A percentile compares a stretch with the other conserved stretches of the same genome.
Conservation (phyloP, 495 filamentous ascomycete species). For the Hyphodiscus hymeniophilus region DNA sequence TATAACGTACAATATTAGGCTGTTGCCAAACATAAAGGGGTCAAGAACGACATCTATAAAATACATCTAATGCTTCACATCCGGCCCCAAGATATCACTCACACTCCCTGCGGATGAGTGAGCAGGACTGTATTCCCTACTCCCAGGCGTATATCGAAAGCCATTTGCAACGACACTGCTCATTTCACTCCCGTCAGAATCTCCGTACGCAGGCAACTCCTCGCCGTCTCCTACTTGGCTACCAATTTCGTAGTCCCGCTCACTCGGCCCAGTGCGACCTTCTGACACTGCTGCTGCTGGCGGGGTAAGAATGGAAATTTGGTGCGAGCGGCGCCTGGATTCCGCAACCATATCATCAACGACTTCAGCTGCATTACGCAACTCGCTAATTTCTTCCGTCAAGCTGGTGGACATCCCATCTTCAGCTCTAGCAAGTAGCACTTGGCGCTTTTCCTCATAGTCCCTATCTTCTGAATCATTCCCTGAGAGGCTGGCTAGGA, state of each 20-base stretch:
- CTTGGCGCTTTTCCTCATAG: slow-evolving; percentile 18
- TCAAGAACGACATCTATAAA: background rate
- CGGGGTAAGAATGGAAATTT: background rate
- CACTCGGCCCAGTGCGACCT: background rate
- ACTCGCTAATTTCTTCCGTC: slow-evolving; percentile 37
- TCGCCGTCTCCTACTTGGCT: slow-evolving; percentile 24
- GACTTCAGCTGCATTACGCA: slow-evolving; percentile 36
- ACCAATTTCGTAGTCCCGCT: slow-evolving; percentile 12
- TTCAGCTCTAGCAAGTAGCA: slow-evolving; percentile 23
- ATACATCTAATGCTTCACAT: slow-evolving; percentile 6
- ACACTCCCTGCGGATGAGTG: slow-evolving; percentile 13
- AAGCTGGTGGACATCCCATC: slow-evolving; percentile 26
- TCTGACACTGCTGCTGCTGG: background rate
- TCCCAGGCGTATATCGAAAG: slow-evolving; percentile 27
- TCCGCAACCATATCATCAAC: slow-evolving; percentile 34
- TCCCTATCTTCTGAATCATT: slow-evolving; percentile 8
- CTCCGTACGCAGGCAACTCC: slow-evolving; percentile 30
- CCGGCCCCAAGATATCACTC: slow-evolving; percentile 18
- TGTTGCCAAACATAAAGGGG: background rate
- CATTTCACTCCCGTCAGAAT: slow-evolving; percentile 20
- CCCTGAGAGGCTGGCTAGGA: slow-evolving; percentile 12
- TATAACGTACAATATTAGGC: background rate
- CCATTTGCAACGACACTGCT: slow-evolving; percentile 28
- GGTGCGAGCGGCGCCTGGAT: background rate
- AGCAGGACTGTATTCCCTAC: slow-evolving; percentile 15